Percentiles rank a stretch among this genome's conserved stretches.
phyloP scores from a whole-genome alignment of 2,329 filamentous ascomycete species.

The Hypoxylon sp. region DNA sequence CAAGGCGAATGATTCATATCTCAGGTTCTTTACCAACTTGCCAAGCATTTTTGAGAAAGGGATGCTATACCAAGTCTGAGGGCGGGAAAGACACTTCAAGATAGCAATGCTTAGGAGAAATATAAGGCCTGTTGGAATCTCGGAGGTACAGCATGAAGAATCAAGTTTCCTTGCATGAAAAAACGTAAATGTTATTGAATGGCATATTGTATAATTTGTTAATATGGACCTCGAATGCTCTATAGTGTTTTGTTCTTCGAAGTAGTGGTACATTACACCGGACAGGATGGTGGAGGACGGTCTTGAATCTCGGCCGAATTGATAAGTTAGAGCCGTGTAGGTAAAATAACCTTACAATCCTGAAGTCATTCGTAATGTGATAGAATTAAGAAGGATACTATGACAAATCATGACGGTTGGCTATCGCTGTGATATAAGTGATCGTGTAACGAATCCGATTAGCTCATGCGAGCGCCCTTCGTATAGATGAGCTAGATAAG shows the following conservation, averaged over 20 bases:
- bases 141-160: not conserved
- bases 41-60: not conserved
- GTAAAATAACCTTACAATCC: not conserved
- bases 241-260: not conserved
- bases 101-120: not conserved
- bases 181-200: not conserved
- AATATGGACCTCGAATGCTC: no score
- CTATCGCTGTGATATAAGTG: not conserved
- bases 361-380: not conserved
- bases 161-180: not conserved
- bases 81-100: not conserved
- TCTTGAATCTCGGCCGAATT: not conserved
- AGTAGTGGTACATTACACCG: not conserved
- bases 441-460: not conserved
- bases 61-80: not conserved
- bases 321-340: not conserved
- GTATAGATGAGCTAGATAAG: not conserved
- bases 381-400: not conserved
- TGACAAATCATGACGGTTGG: not conserved
- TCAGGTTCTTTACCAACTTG: not conserved
- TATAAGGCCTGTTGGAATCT: not conserved
- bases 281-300: not conserved
- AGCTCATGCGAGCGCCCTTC: not conserved
- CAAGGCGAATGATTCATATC: not conserved
- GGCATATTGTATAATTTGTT: not conserved